Evolutionary conservation across 2,329 filamentous ascomycete species (phyloP).

Genomic region (Teratosphaeria zuluensis): DNA sequence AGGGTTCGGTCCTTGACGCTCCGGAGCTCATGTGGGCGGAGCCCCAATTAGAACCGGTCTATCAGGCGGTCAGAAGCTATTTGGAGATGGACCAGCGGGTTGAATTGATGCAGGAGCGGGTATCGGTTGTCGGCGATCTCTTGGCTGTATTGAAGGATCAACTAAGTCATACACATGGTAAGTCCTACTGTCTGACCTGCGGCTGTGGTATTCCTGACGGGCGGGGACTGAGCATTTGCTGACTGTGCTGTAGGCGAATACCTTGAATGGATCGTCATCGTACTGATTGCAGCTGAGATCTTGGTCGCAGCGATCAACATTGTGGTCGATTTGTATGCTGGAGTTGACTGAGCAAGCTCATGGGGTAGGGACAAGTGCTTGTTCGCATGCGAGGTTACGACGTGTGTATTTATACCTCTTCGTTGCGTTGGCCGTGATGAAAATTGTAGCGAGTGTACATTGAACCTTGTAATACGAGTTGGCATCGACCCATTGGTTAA

Average conservation of each 20-base stretch:
- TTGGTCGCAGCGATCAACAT: conserved; percentile 81
- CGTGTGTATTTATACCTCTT: not conserved
- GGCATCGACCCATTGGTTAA: not conserved
- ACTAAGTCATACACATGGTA: conserved; percentile 82
- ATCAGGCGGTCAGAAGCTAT: conserved; percentile 89
- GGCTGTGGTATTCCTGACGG: not conserved
- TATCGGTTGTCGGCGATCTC: conserved; percentile 89
- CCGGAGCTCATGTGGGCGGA: conserved; percentile 98
- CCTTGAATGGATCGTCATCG: conserved; percentile 61
- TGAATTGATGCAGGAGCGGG: conserved; percentile 72
- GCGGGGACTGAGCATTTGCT: not conserved
- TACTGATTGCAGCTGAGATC: conserved; percentile 92
- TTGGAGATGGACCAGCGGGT: conserved; percentile 97
- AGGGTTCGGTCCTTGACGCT: conserved; percentile 91
- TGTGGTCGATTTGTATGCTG: conserved; percentile 80
- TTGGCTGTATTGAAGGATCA: conserved; percentile 92
- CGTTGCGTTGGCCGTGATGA: not conserved
- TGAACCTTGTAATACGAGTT: not conserved
- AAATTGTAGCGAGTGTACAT: not conserved
- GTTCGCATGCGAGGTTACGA: no score
- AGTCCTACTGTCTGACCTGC: conserved; percentile 28
- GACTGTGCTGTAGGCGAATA: conserved; percentile 30
- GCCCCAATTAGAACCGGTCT: conserved; percentile 90
- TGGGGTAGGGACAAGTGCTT: not conserved
- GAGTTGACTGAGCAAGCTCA: conserved; percentile 8